phyloP scores from a whole-genome alignment of 2,329 filamentous ascomycete species.

The Esteya vermicola region DNA sequence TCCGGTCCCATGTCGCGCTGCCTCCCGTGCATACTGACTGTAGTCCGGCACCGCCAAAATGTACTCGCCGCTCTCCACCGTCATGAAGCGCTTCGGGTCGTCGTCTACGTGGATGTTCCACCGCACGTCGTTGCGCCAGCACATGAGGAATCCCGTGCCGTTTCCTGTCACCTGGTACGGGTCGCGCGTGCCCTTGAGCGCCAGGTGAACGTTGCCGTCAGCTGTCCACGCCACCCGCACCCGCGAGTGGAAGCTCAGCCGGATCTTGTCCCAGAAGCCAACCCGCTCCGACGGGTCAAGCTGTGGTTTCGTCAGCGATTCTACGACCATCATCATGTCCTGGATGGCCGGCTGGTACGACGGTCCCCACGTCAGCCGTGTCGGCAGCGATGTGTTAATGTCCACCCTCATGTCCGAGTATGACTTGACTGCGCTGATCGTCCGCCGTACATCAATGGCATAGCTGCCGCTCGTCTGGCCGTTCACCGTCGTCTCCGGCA shows the following conservation, averaged over 20 bases:
- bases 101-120: conserved; percentile 76
- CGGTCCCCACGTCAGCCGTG: conserved; percentile 90
- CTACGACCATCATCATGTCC: conserved; percentile 99
- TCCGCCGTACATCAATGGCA: conserved; percentile 73
- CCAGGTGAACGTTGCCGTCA: conserved; percentile 87
- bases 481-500: conserved; percentile 51
- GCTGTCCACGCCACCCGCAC: conserved; percentile 85
- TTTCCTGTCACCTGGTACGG: conserved; percentile 87
- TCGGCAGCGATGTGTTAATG: conserved; percentile 85
- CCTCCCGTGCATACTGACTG: conserved; percentile 68
- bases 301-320: conserved; percentile 92
- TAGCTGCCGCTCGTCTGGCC: conserved; percentile 40
- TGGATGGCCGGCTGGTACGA: conserved; percentile 97
- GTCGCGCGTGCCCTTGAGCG: conserved; percentile 82
- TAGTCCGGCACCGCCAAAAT: conserved; percentile 91
- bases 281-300: conserved; percentile 86
- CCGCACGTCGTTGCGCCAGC: conserved; percentile 87
- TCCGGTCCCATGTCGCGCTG: conserved; percentile 30
- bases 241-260: conserved; percentile 84
- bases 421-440: conserved; percentile 88
- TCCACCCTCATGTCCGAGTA: conserved; percentile 87
- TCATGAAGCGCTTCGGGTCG: conserved; percentile 88
- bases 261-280: conserved; percentile 98
- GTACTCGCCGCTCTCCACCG: conserved; percentile 88
- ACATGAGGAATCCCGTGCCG: conserved; percentile 94